Evolutionary conservation across 805 yeast genomes (phyloP).

Genomic region (Nakazawaea holstii): DNA sequence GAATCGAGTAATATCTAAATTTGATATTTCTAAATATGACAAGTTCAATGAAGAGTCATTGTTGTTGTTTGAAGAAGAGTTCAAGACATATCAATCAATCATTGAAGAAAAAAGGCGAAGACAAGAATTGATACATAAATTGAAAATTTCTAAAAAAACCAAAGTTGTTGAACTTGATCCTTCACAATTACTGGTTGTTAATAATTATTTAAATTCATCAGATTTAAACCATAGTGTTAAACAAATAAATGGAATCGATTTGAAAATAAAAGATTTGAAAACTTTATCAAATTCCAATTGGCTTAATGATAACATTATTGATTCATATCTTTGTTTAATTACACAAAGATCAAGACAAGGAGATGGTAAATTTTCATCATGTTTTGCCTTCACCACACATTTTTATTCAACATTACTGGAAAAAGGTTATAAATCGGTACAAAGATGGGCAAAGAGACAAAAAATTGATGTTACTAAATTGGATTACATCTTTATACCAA

Average conservation of each 20-base stretch:
- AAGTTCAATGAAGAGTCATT: conserved; percentile 1
- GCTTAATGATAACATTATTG: conserved; percentile 91
- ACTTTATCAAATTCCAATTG: conserved; percentile 70
- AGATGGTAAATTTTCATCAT: conserved; percentile 23
- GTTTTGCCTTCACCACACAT: conserved; percentile 82
- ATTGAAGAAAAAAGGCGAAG: conserved; percentile 35
- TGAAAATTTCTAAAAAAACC: conserved; percentile 29
- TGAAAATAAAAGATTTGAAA: conserved; percentile 58
- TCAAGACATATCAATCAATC: conserved; percentile 37
- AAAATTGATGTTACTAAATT: conserved; percentile 59
- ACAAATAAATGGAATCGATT: conserved; percentile 45
- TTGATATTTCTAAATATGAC: background rate
- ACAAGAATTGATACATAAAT: conserved; percentile 28
- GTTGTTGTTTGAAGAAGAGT: conserved; percentile 26
- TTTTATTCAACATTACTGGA: conserved; percentile 68
- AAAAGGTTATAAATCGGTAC: conserved; percentile 78
- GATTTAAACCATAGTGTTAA: conserved; percentile 23
- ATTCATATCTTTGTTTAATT: conserved; percentile 62
- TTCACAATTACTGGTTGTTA: conserved; percentile 22
- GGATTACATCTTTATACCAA: conserved; percentile 72
- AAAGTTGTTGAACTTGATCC: conserved; percentile 30
- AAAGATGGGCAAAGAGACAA: conserved; percentile 78
- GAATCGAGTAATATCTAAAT: background rate
- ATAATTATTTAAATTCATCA: conserved; percentile 25
- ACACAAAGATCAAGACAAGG: conserved; percentile 29